A percentile compares a stretch with the other conserved stretches of the same genome.
Conservation (phyloP, 2,329 filamentous ascomycete species). For the Ambrosiella beaveri region DNA sequence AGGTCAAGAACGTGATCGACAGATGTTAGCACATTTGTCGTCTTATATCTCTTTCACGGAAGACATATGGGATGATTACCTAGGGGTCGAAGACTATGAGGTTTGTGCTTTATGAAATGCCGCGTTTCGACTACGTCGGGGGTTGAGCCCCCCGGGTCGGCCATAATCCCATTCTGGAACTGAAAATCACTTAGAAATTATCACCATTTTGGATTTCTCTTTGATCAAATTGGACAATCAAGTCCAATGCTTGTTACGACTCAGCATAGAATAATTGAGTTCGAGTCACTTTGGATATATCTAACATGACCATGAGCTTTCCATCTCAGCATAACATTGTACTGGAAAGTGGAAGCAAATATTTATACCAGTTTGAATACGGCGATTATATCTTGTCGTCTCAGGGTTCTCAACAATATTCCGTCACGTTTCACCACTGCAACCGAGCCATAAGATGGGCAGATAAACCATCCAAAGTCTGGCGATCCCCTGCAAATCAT, state of each 20-base stretch:
- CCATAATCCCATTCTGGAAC: neutral
- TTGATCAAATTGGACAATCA: too few relatives aligned
- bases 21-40: neutral
- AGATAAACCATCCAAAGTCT: neutral
- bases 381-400: neutral
- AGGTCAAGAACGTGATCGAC: neutral
- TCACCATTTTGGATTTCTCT: too few relatives aligned
- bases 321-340: too few relatives aligned
- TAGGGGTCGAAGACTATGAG: neutral
- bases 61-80: neutral
- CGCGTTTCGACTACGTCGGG: neutral
- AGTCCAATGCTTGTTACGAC: too few relatives aligned
- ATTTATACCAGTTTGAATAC: too few relatives aligned
- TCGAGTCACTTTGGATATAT: too few relatives aligned
- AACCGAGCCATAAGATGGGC: neutral
- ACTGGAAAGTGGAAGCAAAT: too few relatives aligned
- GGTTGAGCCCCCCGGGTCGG: neutral
- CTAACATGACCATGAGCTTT: too few relatives aligned
- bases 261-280: too few relatives aligned
- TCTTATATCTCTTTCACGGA: neutral
- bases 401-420: neutral
- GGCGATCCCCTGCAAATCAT: neutral
- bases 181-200: too few relatives aligned
- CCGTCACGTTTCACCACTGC: neutral
- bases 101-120: neutral